A percentile compares a stretch with the other conserved stretches of the same genome.
These are phyloP conservation scores for Kandelia obovata DNA, from an alignment of 345 rosid genomes.

Conservation along the genomic window DNA sequence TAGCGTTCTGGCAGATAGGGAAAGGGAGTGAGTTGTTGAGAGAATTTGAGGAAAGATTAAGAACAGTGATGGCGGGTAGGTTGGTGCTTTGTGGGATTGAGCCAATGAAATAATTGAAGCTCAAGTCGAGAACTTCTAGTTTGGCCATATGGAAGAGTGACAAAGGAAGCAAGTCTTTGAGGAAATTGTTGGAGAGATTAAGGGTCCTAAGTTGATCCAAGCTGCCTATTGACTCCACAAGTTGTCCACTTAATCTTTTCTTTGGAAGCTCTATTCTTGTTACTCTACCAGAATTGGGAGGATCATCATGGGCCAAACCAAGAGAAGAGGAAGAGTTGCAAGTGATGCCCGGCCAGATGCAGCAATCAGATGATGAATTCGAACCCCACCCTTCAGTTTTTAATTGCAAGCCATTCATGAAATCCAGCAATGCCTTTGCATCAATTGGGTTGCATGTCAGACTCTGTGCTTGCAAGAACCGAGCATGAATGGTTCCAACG, in stretches of 20 bases:
- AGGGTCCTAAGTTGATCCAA: constrained; percentile 47
- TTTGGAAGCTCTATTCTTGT: constrained; percentile 37
- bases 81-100: constrained; percentile 36
- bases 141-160: constrained; percentile 44
- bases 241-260: constrained; percentile 40
- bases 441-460: constrained; percentile 49
- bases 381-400: constrained; percentile 40
- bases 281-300: constrained; percentile 37
- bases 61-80: constrained; percentile 40
- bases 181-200: constrained; percentile 54
- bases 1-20: constrained; percentile 47
- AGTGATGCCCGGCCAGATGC: constrained; percentile 57
- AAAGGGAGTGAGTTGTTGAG: constrained; percentile 48
- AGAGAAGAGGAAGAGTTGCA: constrained; percentile 47
- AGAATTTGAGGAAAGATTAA: constrained; percentile 48
- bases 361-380: constrained; percentile 44
- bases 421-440: constrained; percentile 43
- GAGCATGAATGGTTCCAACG: constrained; percentile 30
- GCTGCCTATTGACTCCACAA: constrained; percentile 45
- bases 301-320: constrained; percentile 19
- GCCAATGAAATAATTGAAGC: constrained; percentile 49
- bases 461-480: constrained; percentile 33
- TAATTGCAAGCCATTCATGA: constrained; percentile 34
- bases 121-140: constrained; percentile 52
- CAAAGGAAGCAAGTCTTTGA: constrained; percentile 44